phyloP scores from a whole-genome alignment of 1,139 yeast genomes.

The Blastobotrys aristatus region DNA sequence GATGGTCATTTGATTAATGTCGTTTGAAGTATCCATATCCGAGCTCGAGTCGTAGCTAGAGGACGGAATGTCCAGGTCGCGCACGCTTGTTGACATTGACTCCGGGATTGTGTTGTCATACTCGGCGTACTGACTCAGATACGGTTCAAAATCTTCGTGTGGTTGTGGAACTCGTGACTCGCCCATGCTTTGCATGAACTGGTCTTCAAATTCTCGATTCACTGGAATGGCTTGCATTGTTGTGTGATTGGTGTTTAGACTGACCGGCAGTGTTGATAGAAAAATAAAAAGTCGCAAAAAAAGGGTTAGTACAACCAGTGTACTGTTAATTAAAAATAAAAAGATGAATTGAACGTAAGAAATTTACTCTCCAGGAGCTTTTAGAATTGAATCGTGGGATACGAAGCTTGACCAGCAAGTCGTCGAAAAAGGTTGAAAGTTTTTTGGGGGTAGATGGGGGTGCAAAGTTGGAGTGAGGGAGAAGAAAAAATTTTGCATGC shows the following conservation, averaged over 20 bases:
- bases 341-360: neutral
- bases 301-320: constrained; percentile 8
- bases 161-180: constrained; percentile 19
- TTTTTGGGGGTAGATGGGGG: neutral
- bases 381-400: constrained; percentile 13
- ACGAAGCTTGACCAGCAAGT: constrained; percentile 29
- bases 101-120: constrained; percentile 31
- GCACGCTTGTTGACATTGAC: constrained; percentile 23
- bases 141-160: constrained; percentile 33
- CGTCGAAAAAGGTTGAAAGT: constrained; percentile 6
- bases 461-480: constrained; percentile 2
- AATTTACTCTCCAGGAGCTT: constrained; percentile 26
- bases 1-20: constrained; percentile 19
- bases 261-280: constrained; percentile 12
- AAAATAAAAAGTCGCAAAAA: constrained; percentile 9
- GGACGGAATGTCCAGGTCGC: constrained; percentile 29
- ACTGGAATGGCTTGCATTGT: constrained; percentile 16
- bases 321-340: constrained; percentile 6
- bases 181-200: constrained; percentile 14
- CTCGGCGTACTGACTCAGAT: constrained; percentile 29
- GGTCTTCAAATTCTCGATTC: constrained; percentile 16
- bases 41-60: neutral
- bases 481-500: neutral
- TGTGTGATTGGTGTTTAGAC: constrained; percentile 1
- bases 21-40: neutral